Base-by-base conservation (phyloP, 2,329 filamentous ascomycete genomes). In the Colletotrichum echinochloae region DNA sequence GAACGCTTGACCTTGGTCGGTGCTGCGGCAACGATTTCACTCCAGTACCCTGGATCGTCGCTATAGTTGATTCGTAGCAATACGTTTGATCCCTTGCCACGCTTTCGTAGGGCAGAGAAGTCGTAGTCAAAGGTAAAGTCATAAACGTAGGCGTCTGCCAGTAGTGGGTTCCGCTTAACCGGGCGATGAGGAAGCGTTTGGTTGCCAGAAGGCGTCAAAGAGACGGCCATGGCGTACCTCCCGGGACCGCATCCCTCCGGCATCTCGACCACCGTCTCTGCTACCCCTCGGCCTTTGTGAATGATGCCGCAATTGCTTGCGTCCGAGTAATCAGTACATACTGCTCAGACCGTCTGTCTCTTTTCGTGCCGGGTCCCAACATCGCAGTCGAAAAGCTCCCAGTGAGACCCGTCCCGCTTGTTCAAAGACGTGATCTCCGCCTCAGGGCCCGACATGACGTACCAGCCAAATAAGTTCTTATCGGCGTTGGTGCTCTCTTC, bases 61-160 rank as follows among this genome's bases (percentile, higher is more conserved):
- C 61, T 64, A 37, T 52, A 62, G 37, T 62, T 46, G 23, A 62
- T 33, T 14, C 60, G 60, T 20, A 62, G 30, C 46, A 23, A 4
- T 20, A 55, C 61, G 16, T 64, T 54, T 11, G 28, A 26, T 9
- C 26, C 60, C 9, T n/a, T 12, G 20, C 20, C n/a, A 28, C 49
- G 33, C 16, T 46, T 35, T 33, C n/a, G 18, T 12, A 52, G 46
- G 5, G 23, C 18, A 28, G 60, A 39, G 49, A 39, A 62, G 46
- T 62, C 60, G 60, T 62, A 62, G 49, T 62, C 48, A 20, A 64
- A 64, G 2, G 61, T 64, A 18, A 64, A 35, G 51, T 64, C 39
- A 18, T 56, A 64, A 37, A 46, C 41, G 7, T 46, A 39, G 37
- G 37, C 37, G 12, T 28, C 20, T 12, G 39, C 61, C 11, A 46